A percentile compares a stretch with the other conserved stretches of the same genome.
phyloP scores from a whole-genome alignment of 495 filamentous ascomycete genomes.

The Penicillium maclennaniae region DNA sequence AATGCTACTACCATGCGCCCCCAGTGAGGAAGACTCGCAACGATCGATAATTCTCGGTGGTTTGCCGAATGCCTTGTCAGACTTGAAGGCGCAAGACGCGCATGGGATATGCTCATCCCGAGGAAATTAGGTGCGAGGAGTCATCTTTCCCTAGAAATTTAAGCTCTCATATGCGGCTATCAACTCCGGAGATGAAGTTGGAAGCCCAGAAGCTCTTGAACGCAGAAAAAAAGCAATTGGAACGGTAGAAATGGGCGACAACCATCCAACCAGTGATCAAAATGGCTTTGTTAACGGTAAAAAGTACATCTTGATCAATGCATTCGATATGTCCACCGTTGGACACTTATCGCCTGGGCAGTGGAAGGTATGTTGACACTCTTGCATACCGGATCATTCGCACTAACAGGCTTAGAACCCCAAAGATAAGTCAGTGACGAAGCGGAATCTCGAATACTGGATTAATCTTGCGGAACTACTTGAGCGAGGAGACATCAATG shows the following conservation, averaged over 20 bases:
- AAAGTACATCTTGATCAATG: conserved; percentile 62
- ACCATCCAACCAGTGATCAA: background rate
- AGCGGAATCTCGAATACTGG: conserved; percentile 56
- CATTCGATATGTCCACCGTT: conserved; percentile 59
- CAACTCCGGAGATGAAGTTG: too few relatives aligned
- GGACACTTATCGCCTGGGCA: conserved; percentile 64
- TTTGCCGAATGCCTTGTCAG: conserved; percentile 1
- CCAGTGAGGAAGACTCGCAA: background rate
- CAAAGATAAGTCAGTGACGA: conserved; percentile 52
- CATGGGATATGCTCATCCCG: conserved; percentile 6
- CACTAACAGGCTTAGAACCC: conserved; percentile 41
- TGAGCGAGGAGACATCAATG: conserved; percentile 56
- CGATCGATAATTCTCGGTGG: background rate
- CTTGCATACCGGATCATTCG: background rate
- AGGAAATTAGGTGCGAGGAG: background rate
- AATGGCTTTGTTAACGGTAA: conserved; percentile 30
- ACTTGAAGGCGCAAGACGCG: conserved; percentile 17
- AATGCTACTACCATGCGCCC: conserved; percentile 4
- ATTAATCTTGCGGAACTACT: conserved; percentile 57
- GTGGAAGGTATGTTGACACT: conserved; percentile 47
- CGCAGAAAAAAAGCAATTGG: too few relatives aligned
- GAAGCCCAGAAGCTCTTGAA: too few relatives aligned
- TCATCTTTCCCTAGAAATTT: too few relatives aligned
- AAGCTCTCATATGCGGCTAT: too few relatives aligned
- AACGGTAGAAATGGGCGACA: conserved; percentile 18